Evolutionary conservation across 2,329 filamentous ascomycete genomes (phyloP).

Genomic region (Penicillium brasilianum): DNA sequence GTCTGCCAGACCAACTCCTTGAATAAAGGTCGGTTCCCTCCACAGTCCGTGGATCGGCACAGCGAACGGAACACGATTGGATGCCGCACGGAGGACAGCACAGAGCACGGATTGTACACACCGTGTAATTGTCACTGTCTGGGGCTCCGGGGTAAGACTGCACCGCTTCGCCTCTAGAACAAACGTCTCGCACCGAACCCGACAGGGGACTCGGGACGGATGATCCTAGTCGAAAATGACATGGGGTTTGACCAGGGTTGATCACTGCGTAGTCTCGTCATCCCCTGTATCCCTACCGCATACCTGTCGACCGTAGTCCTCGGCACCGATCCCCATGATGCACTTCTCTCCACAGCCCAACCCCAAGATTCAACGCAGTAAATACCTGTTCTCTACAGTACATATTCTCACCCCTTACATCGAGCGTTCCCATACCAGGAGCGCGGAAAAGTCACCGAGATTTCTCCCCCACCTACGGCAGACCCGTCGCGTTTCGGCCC

Average conservation of each 20-base stretch:
- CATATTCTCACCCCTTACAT: not conserved
- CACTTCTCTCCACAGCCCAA: no score
- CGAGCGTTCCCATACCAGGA: not conserved
- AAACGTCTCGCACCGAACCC: constrained; percentile 18
- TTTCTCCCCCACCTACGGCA: constrained; percentile 12
- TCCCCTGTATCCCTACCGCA: constrained; percentile 3
- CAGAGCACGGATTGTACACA: no score
- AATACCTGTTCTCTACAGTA: no score
- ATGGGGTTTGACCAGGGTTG: not conserved
- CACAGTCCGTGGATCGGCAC: not conserved
- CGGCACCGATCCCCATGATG: no score
- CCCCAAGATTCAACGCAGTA: no score
- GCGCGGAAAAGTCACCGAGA: constrained; percentile 28
- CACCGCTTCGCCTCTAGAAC: not conserved
- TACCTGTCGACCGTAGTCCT: not conserved
- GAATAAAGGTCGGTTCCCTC: not conserved
- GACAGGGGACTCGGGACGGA: constrained; percentile 9
- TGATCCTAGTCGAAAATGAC: not conserved
- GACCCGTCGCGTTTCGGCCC: constrained; percentile 26
- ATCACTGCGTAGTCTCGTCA: not conserved
- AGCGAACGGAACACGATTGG: constrained; percentile 4
- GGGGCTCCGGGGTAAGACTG: not conserved
- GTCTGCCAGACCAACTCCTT: not conserved
- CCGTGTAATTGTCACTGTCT: no score
- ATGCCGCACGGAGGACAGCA: not conserved